These are phyloP conservation scores for Lathyrus oleraceus DNA, from an alignment of 306 rosid genomes.

Conservation along the genomic window DNA sequence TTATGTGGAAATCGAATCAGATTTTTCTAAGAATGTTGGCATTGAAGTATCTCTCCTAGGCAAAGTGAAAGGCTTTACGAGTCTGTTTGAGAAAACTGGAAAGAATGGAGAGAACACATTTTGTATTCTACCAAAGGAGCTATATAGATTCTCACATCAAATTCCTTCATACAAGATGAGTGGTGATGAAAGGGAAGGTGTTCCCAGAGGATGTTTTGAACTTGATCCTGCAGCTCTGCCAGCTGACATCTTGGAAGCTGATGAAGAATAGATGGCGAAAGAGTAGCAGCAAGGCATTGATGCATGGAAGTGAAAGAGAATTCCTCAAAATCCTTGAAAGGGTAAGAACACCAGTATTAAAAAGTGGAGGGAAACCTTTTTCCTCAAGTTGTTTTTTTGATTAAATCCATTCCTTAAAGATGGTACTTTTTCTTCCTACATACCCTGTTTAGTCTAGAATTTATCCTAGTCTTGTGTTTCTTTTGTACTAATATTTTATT, in stretches of 20 bases:
- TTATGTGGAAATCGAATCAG: conserved; percentile 69
- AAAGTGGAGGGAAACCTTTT: not conserved
- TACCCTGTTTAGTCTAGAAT: conserved; percentile 3
- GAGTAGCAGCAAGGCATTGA: conserved; percentile 17
- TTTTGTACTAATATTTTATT: not conserved
- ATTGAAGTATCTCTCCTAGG: conserved; percentile 56
- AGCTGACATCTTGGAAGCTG: conserved; percentile 31
- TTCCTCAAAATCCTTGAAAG: not conserved
- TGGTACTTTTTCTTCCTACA: conserved; percentile 8
- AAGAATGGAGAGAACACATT: conserved; percentile 40
- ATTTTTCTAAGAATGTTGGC: conserved; percentile 53
- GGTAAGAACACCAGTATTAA: conserved; percentile 29
- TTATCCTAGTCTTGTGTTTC: not conserved
- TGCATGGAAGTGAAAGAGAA: conserved; percentile 16
- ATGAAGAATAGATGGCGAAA: conserved; percentile 35
- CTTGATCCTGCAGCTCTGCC: conserved; percentile 82
- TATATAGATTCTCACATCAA: conserved; percentile 75
- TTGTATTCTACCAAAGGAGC: conserved; percentile 55
- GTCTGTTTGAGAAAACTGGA: conserved; percentile 60
- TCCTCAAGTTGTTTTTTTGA: conserved; percentile 19
- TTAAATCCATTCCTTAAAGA: not conserved
- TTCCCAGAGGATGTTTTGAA: conserved; percentile 80
- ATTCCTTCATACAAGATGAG: conserved; percentile 77
- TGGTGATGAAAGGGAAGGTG: conserved; percentile 68
- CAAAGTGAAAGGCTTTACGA: conserved; percentile 71